These are phyloP conservation scores for Ramaria sp. DNA, from an alignment of 768 basidiomycete genomes.

Conservation along the genomic window DNA sequence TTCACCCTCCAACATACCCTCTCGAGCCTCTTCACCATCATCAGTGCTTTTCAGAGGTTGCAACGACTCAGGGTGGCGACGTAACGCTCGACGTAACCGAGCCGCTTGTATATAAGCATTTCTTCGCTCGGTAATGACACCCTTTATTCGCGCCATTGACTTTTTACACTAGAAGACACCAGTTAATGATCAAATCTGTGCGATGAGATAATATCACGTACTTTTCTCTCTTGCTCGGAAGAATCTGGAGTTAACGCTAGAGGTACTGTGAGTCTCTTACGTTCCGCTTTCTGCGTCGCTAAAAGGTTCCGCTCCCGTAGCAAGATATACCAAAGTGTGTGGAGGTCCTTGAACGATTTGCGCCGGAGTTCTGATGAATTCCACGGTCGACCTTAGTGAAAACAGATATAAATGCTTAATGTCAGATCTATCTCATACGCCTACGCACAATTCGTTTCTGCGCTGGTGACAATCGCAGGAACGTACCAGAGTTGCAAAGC, in stretches of 20 bases:
- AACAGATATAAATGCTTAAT: not conserved
- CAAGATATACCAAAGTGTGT: constrained; percentile 90
- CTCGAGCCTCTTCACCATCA: not conserved
- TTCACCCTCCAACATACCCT: not conserved
- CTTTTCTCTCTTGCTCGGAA: not conserved
- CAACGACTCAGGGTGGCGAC: not conserved
- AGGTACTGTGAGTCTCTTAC: constrained; percentile 39
- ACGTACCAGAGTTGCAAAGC: constrained; percentile 26
- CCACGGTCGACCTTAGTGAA: constrained; percentile 74
- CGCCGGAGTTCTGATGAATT: constrained; percentile 72
- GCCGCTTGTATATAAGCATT: constrained; percentile 68
- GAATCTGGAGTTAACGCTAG: not conserved
- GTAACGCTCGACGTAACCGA: constrained; percentile 7
- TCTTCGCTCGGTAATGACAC: constrained; percentile 82
- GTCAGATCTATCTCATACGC: not conserved
- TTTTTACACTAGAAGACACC: constrained; percentile 60
- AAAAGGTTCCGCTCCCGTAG: constrained; percentile 84
- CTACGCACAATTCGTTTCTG: not conserved
- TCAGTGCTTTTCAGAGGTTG: not conserved
- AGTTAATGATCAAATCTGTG: not conserved
- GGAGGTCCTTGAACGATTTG: constrained; percentile 89
- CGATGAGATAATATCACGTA: not conserved
- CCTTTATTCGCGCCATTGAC: constrained; percentile 95
- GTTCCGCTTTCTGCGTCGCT: constrained; percentile 77
- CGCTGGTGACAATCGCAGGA: not conserved